Evolutionary conservation across 2,329 filamentous ascomycete genomes (phyloP), one percentile per base, ranked within the genome.

Genomic region (Mariannaea elegans): DNA sequence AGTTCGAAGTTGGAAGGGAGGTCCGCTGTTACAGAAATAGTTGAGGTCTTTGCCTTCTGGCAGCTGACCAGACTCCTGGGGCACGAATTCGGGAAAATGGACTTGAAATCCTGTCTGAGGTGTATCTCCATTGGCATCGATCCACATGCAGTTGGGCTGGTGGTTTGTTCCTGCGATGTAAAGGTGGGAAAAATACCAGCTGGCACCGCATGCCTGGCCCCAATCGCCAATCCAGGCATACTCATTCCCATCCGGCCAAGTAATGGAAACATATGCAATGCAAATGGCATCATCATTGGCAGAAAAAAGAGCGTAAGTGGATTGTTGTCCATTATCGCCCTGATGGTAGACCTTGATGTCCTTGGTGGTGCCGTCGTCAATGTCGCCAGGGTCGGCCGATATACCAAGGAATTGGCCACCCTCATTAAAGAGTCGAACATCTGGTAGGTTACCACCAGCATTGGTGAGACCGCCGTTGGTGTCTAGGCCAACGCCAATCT

Each of bases 21-120:
- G 50, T 2, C 38, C 41, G 21, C 16, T 21, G 50, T 56, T 55
- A 56, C 63, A 69, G 45, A 58, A 60, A 53, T 65, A 63, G 44
- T 71, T 41, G 16, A 64, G 32, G 32, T 39, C 24, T 9, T 50
- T 36, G 19, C 49, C 51, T 34, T 61, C 63, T 21, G 45, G 49
- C 34, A 2, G 21, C 5, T n/a, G 19, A 12, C 16, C 36, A 8
- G 8, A 53, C 63, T 14, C 34, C 44, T 19, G 29, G 8, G 27
- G 14, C 31, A 62, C 49, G 55, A 72, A 74, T 39, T 72, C 67
- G 19, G 70, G 70, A 65, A 68, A 75, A 64, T 73, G 71, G 5
- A 73, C 49, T 41, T 75, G 72, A 49, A 74, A 74, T 3, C 68
- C 71, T 2, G 66, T 72, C 32, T 71, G 64, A n/a, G 66, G 65